These are phyloP conservation scores for Plasmodium cynomolgi DNA, from an alignment of 169 alveolate genomes.

Conservation along the genomic window DNA sequence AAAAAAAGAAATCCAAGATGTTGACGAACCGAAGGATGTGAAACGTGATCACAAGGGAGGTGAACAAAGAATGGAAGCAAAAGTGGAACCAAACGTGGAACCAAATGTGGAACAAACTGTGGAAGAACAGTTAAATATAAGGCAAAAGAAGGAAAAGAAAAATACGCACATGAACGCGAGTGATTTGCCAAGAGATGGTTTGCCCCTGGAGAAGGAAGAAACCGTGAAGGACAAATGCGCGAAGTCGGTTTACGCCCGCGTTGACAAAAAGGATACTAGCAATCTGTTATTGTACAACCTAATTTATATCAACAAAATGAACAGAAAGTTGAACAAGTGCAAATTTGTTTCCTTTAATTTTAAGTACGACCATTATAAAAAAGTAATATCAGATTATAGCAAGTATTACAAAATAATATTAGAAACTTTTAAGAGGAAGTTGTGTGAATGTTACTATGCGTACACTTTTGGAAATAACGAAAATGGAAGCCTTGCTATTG, in stretches of 20 bases:
- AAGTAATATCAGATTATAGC: slow-evolving; percentile 39
- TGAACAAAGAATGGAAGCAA: neutral
- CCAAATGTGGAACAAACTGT: slow-evolving; percentile 4
- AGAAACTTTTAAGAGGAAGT: slow-evolving; percentile 40
- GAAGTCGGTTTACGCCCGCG: slow-evolving; percentile 21
- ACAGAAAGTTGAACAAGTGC: slow-evolving; percentile 66
- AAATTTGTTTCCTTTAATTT: slow-evolving; percentile 43
- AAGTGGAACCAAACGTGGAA: neutral
- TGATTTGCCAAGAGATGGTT: slow-evolving; percentile 1
- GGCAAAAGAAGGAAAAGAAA: slow-evolving; percentile 19
- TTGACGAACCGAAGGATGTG: neutral
- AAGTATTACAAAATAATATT: slow-evolving; percentile 63
- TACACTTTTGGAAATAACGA: slow-evolving; percentile 72
- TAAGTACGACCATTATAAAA: slow-evolving; percentile 44
- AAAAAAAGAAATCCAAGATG: slow-evolving; percentile 16
- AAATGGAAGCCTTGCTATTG: slow-evolving; percentile 64
- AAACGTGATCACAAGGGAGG: slow-evolving; percentile 11
- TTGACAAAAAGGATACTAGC: slow-evolving; percentile 64
- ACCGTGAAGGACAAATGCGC: neutral
- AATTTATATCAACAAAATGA: slow-evolving; percentile 67
- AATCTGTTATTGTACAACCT: slow-evolving; percentile 57
- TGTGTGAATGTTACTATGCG: slow-evolving; percentile 68
- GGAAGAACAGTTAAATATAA: slow-evolving; percentile 1
- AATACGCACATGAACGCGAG: slow-evolving; percentile 1
- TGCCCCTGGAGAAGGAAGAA: neutral